These are phyloP conservation scores for Solanum chiquidenum DNA, from an alignment of 257 asterid species.

Conservation along the genomic window DNA sequence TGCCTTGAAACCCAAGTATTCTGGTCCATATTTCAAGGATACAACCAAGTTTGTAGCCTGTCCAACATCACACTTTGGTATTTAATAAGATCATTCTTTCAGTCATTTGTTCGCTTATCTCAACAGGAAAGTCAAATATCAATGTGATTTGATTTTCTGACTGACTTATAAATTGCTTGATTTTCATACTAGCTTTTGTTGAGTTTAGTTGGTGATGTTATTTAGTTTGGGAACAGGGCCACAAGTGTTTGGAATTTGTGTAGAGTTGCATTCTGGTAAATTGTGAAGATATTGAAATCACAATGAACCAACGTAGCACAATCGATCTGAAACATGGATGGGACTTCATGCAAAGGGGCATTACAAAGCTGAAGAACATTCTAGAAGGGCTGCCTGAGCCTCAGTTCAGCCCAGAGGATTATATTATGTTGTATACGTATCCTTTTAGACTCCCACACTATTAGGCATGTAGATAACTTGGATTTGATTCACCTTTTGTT, in stretches of 20 bases:
- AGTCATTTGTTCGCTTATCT: background rate
- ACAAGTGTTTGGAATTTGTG: constrained; percentile 16
- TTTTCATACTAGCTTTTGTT: background rate
- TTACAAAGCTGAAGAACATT: constrained; percentile 70
- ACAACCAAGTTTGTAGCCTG: background rate
- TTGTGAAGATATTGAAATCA: constrained; percentile 22
- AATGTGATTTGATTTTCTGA: background rate
- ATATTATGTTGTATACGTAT: constrained; percentile 94
- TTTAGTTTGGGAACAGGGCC: background rate
- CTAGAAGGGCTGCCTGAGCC: constrained; percentile 85
- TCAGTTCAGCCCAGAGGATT: constrained; percentile 86
- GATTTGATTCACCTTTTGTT: constrained; percentile 7
- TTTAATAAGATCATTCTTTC: background rate
- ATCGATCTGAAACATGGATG: constrained; percentile 87
- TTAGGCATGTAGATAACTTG: background rate
- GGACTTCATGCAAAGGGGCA: constrained; percentile 88
- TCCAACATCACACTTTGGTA: background rate
- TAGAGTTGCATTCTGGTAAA: constrained; percentile 8
- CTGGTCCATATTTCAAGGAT: background rate
- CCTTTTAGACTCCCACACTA: background rate
- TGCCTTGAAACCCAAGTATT: background rate
- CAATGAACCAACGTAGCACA: constrained; percentile 60
- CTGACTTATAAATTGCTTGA: background rate
- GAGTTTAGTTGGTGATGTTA: background rate
- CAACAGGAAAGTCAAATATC: background rate